Conservation (phyloP, 805 yeast genomes). For the Deakozyma indianensis region DNA sequence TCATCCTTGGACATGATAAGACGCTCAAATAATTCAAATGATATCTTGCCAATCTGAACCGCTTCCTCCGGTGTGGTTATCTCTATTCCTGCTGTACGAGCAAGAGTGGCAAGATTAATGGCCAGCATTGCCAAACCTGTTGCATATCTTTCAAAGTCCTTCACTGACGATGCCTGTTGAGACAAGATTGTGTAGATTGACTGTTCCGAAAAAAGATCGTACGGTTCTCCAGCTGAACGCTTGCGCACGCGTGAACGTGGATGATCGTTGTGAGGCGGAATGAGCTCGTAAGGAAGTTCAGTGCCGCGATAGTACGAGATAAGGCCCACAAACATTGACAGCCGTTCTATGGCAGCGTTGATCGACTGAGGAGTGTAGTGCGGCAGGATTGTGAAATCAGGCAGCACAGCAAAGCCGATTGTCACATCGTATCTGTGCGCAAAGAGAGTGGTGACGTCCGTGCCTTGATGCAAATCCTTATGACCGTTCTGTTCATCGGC, state of each 20-base stretch:
- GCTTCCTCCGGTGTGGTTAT: slow-evolving; percentile 6
- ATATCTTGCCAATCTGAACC: slow-evolving; percentile 8
- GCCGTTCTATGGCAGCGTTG: slow-evolving; percentile 12
- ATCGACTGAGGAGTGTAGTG: slow-evolving; percentile 10
- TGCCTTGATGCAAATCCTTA: background rate
- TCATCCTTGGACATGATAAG: background rate
- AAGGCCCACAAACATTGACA: slow-evolving; percentile 11
- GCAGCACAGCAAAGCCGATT: slow-evolving; percentile 10
- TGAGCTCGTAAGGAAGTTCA: slow-evolving; percentile 12
- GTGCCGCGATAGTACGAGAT: slow-evolving; percentile 12
- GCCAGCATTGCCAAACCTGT: slow-evolving; percentile 14
- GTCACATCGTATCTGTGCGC: slow-evolving; percentile 6
- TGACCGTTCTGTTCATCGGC: background rate
- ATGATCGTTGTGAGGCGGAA: slow-evolving; percentile 11
- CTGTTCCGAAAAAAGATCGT: slow-evolving; percentile 6
- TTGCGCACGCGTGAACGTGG: slow-evolving; percentile 9
- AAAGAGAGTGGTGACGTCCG: background rate
- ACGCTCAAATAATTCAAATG: slow-evolving; percentile 5
- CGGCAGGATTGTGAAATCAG: slow-evolving; percentile 10
- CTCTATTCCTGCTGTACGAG: slow-evolving; percentile 6
- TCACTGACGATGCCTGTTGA: slow-evolving; percentile 3
- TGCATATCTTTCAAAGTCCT: slow-evolving; percentile 11
- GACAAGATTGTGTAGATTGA: background rate
- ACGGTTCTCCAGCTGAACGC: slow-evolving; percentile 5
- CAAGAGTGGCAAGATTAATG: slow-evolving; percentile 8